These are phyloP conservation scores for Cladorrhinum sp. DNA, from an alignment of 2,329 filamentous ascomycete species.

Conservation along the genomic window DNA sequence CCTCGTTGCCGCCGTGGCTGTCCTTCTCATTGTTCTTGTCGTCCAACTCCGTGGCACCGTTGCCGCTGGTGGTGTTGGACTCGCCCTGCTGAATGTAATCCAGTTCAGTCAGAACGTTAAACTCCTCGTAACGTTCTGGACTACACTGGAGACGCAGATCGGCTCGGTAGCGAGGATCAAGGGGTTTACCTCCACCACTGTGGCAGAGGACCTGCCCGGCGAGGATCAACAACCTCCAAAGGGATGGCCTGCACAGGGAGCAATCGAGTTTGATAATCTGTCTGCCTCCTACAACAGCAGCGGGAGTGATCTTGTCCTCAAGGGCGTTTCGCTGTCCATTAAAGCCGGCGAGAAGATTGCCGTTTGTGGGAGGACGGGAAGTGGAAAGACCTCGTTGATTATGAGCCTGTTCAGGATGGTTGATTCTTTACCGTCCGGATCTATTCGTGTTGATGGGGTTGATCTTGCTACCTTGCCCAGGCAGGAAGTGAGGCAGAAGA, in stretches of 20 bases:
- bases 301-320: conserved; percentile 24
- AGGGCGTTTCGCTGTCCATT: conserved; percentile 30
- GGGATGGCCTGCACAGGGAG: conserved; percentile 34
- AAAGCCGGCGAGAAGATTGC: conserved; percentile 33
- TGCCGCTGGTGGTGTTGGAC: conserved; percentile 31
- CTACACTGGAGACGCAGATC: conserved; percentile 32
- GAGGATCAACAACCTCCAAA: conserved; percentile 24
- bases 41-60: conserved; percentile 33
- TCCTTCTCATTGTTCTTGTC: conserved; percentile 36
- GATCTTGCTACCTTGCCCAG: conserved; percentile 32
- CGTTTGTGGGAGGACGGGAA: conserved; percentile 36
- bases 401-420: conserved; percentile 46
- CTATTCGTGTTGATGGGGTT: conserved; percentile 45
- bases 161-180: conserved; percentile 33
- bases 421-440: conserved; percentile 38
- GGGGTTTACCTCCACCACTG: conserved; percentile 29
- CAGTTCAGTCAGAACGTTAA: conserved; percentile 27
- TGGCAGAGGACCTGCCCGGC: conserved; percentile 28
- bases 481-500: conserved; percentile 29
- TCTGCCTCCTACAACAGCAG: conserved; percentile 27
- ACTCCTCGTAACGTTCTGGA: conserved; percentile 31
- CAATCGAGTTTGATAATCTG: conserved; percentile 33
- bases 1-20: conserved; percentile 36
- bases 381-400: conserved; percentile 30
- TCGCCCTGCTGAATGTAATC: conserved; percentile 33